Conservation (phyloP, 495 filamentous ascomycete species). For the Jackrogersella minutella region DNA sequence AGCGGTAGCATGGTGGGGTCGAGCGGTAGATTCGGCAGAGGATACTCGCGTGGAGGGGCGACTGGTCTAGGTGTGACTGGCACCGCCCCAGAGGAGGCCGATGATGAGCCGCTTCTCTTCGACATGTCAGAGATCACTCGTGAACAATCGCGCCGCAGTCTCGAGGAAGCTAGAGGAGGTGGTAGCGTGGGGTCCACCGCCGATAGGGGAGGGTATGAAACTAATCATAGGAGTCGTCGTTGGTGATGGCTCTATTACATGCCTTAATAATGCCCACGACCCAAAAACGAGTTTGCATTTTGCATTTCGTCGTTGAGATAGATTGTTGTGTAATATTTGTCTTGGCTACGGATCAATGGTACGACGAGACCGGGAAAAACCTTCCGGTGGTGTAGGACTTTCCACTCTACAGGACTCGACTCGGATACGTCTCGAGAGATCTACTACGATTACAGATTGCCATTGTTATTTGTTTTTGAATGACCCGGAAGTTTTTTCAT, state of each 20-base stretch:
- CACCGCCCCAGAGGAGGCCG: constrained; percentile 58
- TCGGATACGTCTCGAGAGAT: constrained; percentile 18
- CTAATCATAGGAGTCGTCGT: constrained; percentile 40
- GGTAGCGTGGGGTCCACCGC: constrained; percentile 48
- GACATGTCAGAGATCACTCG: constrained; percentile 84
- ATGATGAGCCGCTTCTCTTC: constrained; percentile 86
- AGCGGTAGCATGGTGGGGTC: constrained; percentile 56
- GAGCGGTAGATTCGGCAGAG: constrained; percentile 63
- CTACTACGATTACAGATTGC: constrained; percentile 36
- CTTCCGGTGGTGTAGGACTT: neutral
- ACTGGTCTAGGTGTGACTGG: constrained; percentile 58
- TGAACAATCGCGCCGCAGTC: constrained; percentile 69
- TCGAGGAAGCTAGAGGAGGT: constrained; percentile 71
- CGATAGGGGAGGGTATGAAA: constrained; percentile 47
- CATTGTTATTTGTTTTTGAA: constrained; percentile 32
- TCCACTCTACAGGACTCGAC: constrained; percentile 7
- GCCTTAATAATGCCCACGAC: neutral
- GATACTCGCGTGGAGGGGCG: constrained; percentile 54
- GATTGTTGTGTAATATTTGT: constrained; percentile 16
- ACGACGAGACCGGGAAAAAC: constrained; percentile 13
- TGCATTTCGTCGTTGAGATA: constrained; percentile 19
- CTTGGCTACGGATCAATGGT: constrained; percentile 3
- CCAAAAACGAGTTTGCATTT: neutral
- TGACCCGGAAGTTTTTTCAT: constrained; percentile 17
- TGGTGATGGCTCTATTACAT: constrained; percentile 35